Evolutionary conservation across 108 stramenopile genomes (phyloP).

Genomic region (Epithemia pelagica): DNA sequence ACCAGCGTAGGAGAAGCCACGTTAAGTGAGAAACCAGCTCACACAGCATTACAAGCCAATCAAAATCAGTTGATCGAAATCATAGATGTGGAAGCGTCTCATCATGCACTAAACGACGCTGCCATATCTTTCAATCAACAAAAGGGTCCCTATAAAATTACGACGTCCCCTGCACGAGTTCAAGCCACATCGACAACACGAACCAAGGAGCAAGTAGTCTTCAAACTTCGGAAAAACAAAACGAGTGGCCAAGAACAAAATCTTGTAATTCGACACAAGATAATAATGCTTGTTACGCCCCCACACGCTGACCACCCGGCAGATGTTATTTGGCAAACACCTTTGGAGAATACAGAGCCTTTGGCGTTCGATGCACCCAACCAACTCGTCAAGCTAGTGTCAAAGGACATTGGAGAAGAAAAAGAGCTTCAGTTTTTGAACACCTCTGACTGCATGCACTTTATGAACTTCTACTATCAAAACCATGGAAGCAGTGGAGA

Average conservation of each 20-base stretch:
- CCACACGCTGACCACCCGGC: slow-evolving; percentile 23
- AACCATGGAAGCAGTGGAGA: slow-evolving; percentile 7
- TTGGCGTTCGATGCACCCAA: slow-evolving; percentile 67
- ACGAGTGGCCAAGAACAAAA: background rate
- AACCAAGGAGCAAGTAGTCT: background rate
- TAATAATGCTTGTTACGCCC: slow-evolving; percentile 24
- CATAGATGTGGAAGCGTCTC: background rate
- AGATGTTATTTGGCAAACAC: slow-evolving; percentile 45
- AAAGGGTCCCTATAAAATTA: background rate
- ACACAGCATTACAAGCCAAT: too few relatives aligned
- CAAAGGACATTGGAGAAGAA: slow-evolving; percentile 23
- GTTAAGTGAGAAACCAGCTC: background rate
- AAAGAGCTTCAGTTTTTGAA: slow-evolving; percentile 51
- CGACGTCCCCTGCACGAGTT: background rate
- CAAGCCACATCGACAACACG: background rate
- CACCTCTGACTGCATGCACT: slow-evolving; percentile 53
- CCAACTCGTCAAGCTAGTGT: slow-evolving; percentile 43
- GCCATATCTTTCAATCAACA: background rate
- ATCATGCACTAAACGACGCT: background rate
- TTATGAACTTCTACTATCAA: slow-evolving; percentile 67
- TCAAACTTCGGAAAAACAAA: background rate
- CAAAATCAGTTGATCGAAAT: too few relatives aligned
- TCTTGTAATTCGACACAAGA: slow-evolving; percentile 20
- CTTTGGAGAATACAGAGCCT: slow-evolving; percentile 47
- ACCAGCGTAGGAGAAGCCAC: background rate